Conservation (phyloP, 2,329 filamentous ascomycete genomes). For the Fusarium dlaminii region DNA sequence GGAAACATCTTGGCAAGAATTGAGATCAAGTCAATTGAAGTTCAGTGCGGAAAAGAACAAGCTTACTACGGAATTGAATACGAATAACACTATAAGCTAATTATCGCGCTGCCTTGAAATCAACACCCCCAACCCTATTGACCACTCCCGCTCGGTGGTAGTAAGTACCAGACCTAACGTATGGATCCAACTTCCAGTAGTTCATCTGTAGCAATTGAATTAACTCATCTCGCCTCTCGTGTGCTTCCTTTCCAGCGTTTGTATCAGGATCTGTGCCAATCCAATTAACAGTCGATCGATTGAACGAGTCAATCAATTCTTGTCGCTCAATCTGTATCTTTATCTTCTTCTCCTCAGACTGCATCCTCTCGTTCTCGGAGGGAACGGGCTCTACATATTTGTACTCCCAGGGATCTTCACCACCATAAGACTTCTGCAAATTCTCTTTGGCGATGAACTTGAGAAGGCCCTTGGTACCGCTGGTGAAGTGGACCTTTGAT, state of each 20-base stretch:
- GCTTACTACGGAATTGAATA: not conserved
- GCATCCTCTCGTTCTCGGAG: conserved; percentile 65
- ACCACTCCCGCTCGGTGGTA: conserved; percentile 33
- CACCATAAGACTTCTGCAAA: conserved; percentile 69
- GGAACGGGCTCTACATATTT: conserved; percentile 68
- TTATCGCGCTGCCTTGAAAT: conserved; percentile 34
- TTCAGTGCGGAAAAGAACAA: not conserved
- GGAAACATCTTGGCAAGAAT: not conserved
- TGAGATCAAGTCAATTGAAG: not conserved
- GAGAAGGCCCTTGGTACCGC: conserved; percentile 68
- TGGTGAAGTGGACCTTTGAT: conserved; percentile 76
- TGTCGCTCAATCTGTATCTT: conserved; percentile 61
- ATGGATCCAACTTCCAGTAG: conserved; percentile 78
- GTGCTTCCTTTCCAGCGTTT: not conserved
- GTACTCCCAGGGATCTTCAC: conserved; percentile 73
- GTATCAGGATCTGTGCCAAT: not conserved
- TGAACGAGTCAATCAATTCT: conserved; percentile 64
- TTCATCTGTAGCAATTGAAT: conserved; percentile 64
- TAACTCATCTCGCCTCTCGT: conserved; percentile 55
- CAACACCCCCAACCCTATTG: conserved; percentile 21
- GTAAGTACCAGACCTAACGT: conserved; percentile 62
- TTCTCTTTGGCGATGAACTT: conserved; percentile 68
- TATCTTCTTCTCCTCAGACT: conserved; percentile 50
- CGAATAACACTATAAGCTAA: not conserved
- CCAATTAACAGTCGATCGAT: conserved; percentile 46